These are phyloP conservation scores for Populus trichocarpa DNA, from an alignment of 441 rosid genomes.

Conservation along the genomic window DNA sequence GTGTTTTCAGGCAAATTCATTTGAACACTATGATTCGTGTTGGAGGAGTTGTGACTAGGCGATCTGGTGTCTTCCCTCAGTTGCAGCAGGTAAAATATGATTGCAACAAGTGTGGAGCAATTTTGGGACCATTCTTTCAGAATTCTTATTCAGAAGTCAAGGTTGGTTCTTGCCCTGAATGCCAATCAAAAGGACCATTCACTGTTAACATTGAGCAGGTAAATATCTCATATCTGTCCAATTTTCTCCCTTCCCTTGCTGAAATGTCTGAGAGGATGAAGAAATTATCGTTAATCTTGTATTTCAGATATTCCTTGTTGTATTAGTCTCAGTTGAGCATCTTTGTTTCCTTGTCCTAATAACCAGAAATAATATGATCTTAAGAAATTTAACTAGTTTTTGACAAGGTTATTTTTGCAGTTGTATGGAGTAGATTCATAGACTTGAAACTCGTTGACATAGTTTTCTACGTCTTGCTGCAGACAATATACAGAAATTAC, in stretches of 20 bases:
- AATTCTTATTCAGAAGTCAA: conserved; percentile 98
- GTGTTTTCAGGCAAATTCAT: conserved; percentile 77
- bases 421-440: background rate
- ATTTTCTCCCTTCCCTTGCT: background rate
- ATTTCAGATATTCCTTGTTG: background rate
- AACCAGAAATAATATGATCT: background rate
- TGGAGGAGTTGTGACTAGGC: conserved; percentile 97
- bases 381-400: background rate
- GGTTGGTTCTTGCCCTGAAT: conserved; percentile 98
- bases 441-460: background rate
- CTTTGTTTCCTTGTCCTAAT: background rate
- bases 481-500: conserved; percentile 95
- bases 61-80: conserved; percentile 97
- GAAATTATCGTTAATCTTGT: background rate
- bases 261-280: background rate
- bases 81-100: conserved; percentile 97
- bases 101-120: conserved; percentile 91
- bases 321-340: background rate
- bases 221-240: conserved; percentile 7
- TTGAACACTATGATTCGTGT: conserved; percentile 97
- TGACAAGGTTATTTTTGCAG: background rate
- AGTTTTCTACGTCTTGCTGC: conserved; percentile 27
- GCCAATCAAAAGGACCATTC: conserved; percentile 97
- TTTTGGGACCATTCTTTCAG: conserved; percentile 94
- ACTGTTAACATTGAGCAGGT: conserved; percentile 97